A percentile compares a stretch with the other conserved stretches of the same genome.
Evolutionary conservation across 306 rosid species (phyloP).

Genomic region (Oemleria cerasiformis): DNA sequence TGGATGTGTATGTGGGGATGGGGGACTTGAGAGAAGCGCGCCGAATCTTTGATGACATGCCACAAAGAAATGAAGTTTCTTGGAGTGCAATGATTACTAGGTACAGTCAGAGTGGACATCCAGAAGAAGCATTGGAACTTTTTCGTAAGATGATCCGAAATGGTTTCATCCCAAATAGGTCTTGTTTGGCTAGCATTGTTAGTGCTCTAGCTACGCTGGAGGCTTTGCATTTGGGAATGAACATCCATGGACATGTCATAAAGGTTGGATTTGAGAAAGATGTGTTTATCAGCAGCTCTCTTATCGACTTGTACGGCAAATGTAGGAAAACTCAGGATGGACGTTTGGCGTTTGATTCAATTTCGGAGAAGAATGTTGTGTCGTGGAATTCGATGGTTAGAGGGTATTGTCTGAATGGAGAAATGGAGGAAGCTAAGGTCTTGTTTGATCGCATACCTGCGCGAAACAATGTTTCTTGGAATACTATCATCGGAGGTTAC

Average conservation of each 20-base stretch:
- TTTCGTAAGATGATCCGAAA: constrained; percentile 8
- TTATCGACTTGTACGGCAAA: constrained; percentile 12
- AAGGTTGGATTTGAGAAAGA: constrained; percentile 15
- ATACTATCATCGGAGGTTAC: constrained; percentile 11
- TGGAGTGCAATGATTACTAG: constrained; percentile 23
- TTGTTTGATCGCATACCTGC: constrained; percentile 13
- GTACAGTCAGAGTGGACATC: constrained; percentile 16
- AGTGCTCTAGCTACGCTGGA: constrained; percentile 15
- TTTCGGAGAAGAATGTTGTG: constrained; percentile 12
- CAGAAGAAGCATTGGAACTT: constrained; percentile 17
- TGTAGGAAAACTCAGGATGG: constrained; percentile 17
- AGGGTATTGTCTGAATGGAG: constrained; percentile 13
- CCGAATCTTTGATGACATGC: constrained; percentile 18
- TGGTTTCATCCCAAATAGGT: constrained; percentile 2
- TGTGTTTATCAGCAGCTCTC: constrained; percentile 9
- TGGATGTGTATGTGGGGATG: constrained; percentile 11
- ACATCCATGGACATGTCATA: constrained; percentile 12
- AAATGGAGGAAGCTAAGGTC: constrained; percentile 21
- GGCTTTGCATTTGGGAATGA: constrained; percentile 17
- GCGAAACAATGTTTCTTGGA: constrained; percentile 15
- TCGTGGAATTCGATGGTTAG: constrained; percentile 17
- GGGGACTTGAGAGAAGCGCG: constrained; percentile 22
- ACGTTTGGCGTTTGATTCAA: constrained; percentile 7
- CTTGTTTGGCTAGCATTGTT: constrained; percentile 13
- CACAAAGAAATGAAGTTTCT: constrained; percentile 18